Evolutionary conservation across 768 basidiomycete genomes (phyloP).

Genomic region (Goffeauzyma gilvescens): DNA sequence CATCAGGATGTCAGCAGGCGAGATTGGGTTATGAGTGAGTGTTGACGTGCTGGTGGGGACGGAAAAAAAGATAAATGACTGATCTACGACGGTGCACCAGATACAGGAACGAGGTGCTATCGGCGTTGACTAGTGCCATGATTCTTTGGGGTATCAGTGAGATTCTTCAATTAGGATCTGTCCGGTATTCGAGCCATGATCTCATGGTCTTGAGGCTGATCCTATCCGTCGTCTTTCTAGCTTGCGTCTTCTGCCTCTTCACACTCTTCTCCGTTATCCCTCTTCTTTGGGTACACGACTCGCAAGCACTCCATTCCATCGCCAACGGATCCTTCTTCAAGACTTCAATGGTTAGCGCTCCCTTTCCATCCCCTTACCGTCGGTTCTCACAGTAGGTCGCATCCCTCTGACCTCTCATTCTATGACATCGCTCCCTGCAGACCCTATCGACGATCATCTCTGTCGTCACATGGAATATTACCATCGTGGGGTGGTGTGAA

Average conservation of each 20-base stretch:
- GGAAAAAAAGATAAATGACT: not conserved
- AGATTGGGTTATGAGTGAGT: constrained; percentile 28
- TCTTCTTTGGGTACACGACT: constrained; percentile 29
- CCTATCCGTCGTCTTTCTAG: constrained; percentile 5
- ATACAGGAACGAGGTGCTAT: constrained; percentile 23
- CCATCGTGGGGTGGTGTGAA: constrained; percentile 29
- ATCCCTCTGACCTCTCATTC: not conserved
- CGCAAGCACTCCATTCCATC: constrained; percentile 20
- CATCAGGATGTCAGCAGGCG: constrained; percentile 19
- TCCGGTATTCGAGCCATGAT: not conserved
- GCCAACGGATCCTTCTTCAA: constrained; percentile 27
- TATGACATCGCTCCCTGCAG: constrained; percentile 12
- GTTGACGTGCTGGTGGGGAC: not conserved
- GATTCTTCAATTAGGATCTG: too few species aligned
- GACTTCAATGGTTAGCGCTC: constrained; percentile 18
- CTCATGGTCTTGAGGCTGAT: too few species aligned
- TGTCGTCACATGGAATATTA: constrained; percentile 19
- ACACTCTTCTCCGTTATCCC: constrained; percentile 27
- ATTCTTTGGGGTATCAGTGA: constrained; percentile 29
- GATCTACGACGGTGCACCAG: constrained; percentile 5
- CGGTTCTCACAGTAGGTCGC: not conserved
- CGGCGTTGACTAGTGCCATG: constrained; percentile 25
- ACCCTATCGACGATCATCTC: constrained; percentile 17
- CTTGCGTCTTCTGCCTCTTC: constrained; percentile 26
- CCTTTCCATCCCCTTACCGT: not conserved